Evolutionary conservation across 2,329 filamentous ascomycete genomes (phyloP), one percentile per base, ranked within the genome.

Genomic region (Aspergillus aculeatus): DNA sequence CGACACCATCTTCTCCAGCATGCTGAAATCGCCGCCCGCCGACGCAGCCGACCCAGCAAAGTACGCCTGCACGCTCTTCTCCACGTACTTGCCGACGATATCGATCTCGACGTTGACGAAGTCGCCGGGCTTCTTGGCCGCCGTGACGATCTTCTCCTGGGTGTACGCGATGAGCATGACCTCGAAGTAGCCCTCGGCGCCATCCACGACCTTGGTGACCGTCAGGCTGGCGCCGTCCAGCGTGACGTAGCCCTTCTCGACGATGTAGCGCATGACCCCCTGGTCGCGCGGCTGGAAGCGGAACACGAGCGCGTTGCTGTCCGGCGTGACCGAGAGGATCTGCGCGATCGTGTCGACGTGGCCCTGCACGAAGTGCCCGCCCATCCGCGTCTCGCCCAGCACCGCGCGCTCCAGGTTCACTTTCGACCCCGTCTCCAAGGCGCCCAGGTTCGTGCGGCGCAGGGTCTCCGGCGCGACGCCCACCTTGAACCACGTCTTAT

Each of bases 121-220:
- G 5, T 96, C 91, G 2, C 93, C 92, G 31, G 84, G 78, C 76
- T 84, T 82, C 84, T 97, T 97, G 55, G 80, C 81, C 2, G 90
- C 91, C 64, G 92, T 87, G 16, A 96, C 89, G 16, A 99, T 88
- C 76, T 90, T 90, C 77, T 94, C 91, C 80, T 98, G 95, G 11
- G 95, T 97, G 77, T 99, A 99, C 9, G 90, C 86, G 75, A 99
- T 97, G 62, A 99, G 82, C 95, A 99, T 99, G 53, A 99, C 89
- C 83, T 98, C 95, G 79, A 84, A 89, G 85, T 89, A 97, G 75
- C 92, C 96, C 47, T 89, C 88, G 65, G 86, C 84, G 4, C 73
- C 83, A 75, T 97, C 94, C 69, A 94, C 80, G 31, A 98, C 94
- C 66, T 85, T 84, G 2, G 94, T 98, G 2, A 99, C 85, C 0